A percentile compares a stretch with the other conserved stretches of the same genome.
phyloP scores from a whole-genome alignment of 73 alveolate genomes.

The Urostyla sp. region DNA sequence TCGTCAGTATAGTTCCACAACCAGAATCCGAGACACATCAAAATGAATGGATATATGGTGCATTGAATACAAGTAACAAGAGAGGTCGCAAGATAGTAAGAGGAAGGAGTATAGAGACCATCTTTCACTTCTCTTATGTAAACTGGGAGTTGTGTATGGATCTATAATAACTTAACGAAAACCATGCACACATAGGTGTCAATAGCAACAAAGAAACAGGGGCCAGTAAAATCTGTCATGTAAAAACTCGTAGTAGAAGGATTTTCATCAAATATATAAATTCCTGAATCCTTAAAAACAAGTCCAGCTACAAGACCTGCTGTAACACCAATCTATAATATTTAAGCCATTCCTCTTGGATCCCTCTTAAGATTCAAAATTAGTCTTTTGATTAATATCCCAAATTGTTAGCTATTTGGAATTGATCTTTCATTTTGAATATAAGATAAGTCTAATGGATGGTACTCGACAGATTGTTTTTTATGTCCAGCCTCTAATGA shows the following conservation, averaged over 20 bases:
- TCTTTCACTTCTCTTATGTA: conserved; percentile 27
- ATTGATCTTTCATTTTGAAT: conserved; percentile 43
- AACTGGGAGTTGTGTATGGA: conserved; percentile 33
- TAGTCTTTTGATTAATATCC: neutral
- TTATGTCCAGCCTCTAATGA: neutral
- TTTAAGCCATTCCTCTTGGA: conserved; percentile 9
- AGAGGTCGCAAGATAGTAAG: conserved; percentile 21
- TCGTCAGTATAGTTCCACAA: too few species aligned
- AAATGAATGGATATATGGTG: neutral
- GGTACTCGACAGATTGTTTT: neutral
- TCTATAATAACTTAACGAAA: conserved; percentile 1
- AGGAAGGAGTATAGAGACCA: conserved; percentile 9
- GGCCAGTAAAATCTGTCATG: conserved; percentile 24
- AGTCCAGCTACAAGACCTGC: conserved; percentile 5
- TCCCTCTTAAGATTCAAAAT: neutral
- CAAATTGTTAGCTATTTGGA: neutral
- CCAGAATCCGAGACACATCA: too few species aligned
- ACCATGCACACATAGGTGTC: conserved; percentile 4
- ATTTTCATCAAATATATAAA: neutral
- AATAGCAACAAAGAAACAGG: conserved; percentile 27
- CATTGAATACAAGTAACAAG: neutral
- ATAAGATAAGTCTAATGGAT: neutral
- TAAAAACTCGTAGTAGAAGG: neutral
- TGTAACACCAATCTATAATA: neutral
- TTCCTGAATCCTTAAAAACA: conserved; percentile 16